These are phyloP conservation scores for Fusarium sulawesiense DNA, from an alignment of 2,329 filamentous ascomycete species.

Conservation along the genomic window DNA sequence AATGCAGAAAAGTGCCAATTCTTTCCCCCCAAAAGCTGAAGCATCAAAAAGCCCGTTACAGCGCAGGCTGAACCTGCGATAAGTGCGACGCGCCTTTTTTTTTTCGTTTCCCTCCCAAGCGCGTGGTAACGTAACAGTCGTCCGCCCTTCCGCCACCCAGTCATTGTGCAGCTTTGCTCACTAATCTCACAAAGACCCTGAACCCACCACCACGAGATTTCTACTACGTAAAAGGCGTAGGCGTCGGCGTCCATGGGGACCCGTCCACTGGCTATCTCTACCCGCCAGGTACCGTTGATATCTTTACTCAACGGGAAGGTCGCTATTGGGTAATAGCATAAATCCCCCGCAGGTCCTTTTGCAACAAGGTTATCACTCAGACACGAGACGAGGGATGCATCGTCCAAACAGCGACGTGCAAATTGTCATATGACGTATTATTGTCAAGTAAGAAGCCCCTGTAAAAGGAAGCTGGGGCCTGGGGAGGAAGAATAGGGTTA, in stretches of 20 bases:
- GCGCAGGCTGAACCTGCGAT: neutral
- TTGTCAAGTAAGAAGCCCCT: constrained; percentile 2
- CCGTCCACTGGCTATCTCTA: constrained; percentile 15
- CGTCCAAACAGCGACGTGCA: constrained; percentile 5
- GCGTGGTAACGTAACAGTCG: constrained; percentile 27
- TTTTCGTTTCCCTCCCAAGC: neutral
- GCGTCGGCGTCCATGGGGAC: constrained; percentile 4
- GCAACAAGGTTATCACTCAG: constrained; percentile 19
- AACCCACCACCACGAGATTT: constrained; percentile 5
- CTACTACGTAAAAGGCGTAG: constrained; percentile 19
- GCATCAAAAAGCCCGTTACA: neutral
- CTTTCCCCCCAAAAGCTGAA: neutral
- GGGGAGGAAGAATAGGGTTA: constrained; percentile 1
- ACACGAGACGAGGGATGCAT: neutral
- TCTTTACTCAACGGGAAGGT: constrained; percentile 34
- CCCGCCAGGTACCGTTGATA: constrained; percentile 10
- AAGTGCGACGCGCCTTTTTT: neutral
- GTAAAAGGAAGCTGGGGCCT: constrained; percentile 4
- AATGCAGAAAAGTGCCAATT: neutral
- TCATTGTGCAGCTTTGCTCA: neutral
- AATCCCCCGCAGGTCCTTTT: constrained; percentile 19
- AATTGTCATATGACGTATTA: constrained; percentile 29
- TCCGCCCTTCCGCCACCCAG: constrained; percentile 1
- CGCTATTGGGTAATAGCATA: constrained; percentile 9
- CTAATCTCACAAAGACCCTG: constrained; percentile 6